These are phyloP conservation scores for Suillus occidentalis DNA, from an alignment of 768 basidiomycete genomes.

Conservation along the genomic window DNA sequence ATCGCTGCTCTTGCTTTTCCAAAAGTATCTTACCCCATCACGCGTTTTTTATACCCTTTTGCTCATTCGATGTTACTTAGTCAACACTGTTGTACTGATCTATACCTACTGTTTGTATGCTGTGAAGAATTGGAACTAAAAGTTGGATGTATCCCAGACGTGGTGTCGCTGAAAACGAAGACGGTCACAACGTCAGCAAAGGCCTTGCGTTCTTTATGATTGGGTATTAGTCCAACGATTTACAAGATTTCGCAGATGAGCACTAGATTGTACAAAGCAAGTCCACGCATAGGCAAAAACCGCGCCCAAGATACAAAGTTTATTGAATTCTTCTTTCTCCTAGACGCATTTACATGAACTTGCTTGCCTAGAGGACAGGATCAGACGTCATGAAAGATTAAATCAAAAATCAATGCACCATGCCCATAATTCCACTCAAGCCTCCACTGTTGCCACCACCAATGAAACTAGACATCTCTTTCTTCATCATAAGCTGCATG, in stretches of 20 bases:
- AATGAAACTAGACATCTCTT: constrained; percentile 50
- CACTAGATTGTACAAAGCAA: constrained; percentile 1
- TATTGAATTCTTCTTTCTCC: neutral
- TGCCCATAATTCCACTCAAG: constrained; percentile 54
- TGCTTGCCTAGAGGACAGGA: constrained; percentile 27
- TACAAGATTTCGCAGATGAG: neutral
- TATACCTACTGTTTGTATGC: neutral
- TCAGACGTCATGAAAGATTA: neutral
- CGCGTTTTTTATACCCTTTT: neutral
- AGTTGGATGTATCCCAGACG: neutral
- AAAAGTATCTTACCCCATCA: neutral
- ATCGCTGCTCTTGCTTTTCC: neutral
- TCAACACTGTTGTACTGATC: neutral
- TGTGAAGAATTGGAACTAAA: neutral
- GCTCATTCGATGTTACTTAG: neutral
- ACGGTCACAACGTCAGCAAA: too few species aligned
- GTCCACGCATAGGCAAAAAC: neutral
- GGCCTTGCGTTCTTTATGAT: neutral
- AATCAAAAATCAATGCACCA: constrained; percentile 46
- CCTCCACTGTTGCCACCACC: constrained; percentile 75
- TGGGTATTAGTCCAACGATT: neutral
- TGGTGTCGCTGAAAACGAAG: neutral
- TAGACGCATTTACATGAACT: constrained; percentile 24
- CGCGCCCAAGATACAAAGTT: neutral
- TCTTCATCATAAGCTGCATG: constrained; percentile 79